Evolutionary conservation across 1,284 basidiomycete genomes (phyloP).

Genomic region (Trametes versicolor): DNA sequence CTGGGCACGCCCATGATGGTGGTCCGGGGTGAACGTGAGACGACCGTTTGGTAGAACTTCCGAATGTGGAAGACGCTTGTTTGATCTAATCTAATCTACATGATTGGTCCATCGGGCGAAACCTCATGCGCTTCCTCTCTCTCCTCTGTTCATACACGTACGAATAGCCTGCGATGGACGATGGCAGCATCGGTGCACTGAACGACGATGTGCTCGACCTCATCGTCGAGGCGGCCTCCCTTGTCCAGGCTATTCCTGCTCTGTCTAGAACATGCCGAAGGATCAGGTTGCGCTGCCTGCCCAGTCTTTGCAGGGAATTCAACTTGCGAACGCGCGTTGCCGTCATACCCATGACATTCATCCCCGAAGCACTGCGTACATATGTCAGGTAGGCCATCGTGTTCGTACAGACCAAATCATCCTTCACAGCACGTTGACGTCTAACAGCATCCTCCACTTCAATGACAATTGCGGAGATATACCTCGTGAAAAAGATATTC

Average conservation of each 20-base stretch:
- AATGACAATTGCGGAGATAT: not conserved
- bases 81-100: too few relatives aligned
- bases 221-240: not conserved
- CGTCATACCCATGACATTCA: not conserved
- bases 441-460: not conserved
- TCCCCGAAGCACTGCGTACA: not conserved
- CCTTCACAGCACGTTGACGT: not conserved
- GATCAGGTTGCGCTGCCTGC: not conserved
- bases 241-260: not conserved
- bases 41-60: too few relatives aligned
- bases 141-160: too few relatives aligned
- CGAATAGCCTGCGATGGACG: too few relatives aligned
- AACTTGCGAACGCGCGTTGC: not conserved
- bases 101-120: too few relatives aligned
- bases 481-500: not conserved
- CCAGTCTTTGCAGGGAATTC: not conserved
- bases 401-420: not conserved
- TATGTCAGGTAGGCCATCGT: not conserved
- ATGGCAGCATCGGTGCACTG: not conserved
- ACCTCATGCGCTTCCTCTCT: too few relatives aligned
- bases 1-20: too few relatives aligned
- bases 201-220: not conserved
- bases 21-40: too few relatives aligned
- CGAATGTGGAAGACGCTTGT: too few relatives aligned
- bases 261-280: constrained; percentile 2